These are phyloP conservation scores for Scalesia atractyloides DNA, from an alignment of 129 eudicot species.

Conservation along the genomic window DNA sequence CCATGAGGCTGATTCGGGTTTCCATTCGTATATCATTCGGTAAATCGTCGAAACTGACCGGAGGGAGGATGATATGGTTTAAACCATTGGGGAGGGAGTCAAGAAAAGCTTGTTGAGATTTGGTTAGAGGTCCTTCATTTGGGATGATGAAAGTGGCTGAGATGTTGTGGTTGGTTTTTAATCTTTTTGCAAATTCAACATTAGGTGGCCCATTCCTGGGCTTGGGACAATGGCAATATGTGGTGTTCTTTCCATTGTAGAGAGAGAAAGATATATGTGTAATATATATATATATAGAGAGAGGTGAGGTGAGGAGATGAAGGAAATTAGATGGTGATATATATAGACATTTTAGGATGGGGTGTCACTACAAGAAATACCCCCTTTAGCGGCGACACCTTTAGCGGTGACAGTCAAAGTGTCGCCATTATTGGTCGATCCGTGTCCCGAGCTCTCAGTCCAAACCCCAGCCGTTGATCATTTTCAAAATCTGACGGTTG, in stretches of 20 bases:
- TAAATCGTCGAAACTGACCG: constrained; percentile 42
- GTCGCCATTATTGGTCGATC: too few relatives aligned
- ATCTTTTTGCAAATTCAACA: constrained; percentile 51
- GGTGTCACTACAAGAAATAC: too few relatives aligned
- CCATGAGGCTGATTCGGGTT: constrained; percentile 44
- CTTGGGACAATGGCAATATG: constrained; percentile 52
- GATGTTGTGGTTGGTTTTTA: constrained; percentile 31
- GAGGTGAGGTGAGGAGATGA: constrained; percentile 16
- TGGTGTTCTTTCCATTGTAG: constrained; percentile 35
- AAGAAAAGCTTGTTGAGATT: constrained; percentile 41
- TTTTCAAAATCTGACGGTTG: too few relatives aligned
- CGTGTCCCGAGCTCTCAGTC: too few relatives aligned
- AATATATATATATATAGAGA: background rate
- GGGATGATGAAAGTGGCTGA: constrained; percentile 53
- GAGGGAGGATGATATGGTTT: constrained; percentile 43
- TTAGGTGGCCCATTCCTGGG: constrained; percentile 74
- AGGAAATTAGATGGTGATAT: constrained; percentile 27
- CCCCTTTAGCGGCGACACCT: too few relatives aligned
- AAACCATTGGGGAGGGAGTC: constrained; percentile 46
- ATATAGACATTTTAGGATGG: constrained; percentile 17
- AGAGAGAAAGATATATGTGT: background rate
- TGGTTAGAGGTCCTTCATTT: constrained; percentile 42
- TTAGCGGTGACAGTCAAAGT: too few relatives aligned
- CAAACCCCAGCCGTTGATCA: too few relatives aligned
- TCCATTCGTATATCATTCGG: constrained; percentile 35